A percentile compares a stretch with the other conserved stretches of the same genome.
Evolutionary conservation across 495 filamentous ascomycete genomes (phyloP).

Genomic region (Cairneyella variabilis): DNA sequence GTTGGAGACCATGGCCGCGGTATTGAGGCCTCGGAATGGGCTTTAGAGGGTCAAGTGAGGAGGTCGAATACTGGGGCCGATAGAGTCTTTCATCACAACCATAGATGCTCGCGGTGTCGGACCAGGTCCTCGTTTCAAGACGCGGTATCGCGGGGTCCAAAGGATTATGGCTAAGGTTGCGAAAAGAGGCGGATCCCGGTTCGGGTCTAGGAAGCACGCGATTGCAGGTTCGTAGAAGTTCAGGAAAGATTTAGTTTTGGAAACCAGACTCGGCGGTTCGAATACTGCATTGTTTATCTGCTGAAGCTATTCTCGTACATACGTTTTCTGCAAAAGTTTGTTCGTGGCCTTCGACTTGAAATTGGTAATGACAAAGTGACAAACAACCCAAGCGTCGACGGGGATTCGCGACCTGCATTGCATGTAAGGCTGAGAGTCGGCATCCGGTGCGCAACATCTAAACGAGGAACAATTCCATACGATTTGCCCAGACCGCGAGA

Average conservation of each 20-base stretch:
- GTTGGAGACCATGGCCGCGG: slow-evolving; percentile 26
- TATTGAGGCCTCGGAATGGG: slow-evolving; percentile 9
- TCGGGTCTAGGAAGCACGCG: slow-evolving; percentile 15
- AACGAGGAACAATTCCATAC: not conserved
- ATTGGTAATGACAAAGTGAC: slow-evolving; percentile 26
- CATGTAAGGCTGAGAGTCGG: slow-evolving; percentile 22
- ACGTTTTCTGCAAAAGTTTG: slow-evolving; percentile 1
- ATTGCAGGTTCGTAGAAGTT: not conserved
- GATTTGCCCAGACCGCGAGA: slow-evolving; percentile 5
- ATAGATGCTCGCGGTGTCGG: slow-evolving; percentile 18
- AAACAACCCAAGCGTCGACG: slow-evolving; percentile 24
- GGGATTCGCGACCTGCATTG: slow-evolving; percentile 24
- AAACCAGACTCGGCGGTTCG: slow-evolving; percentile 3
- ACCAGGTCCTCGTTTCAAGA: slow-evolving; percentile 23
- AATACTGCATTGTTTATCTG: slow-evolving; percentile 16
- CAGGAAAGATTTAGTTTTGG: not conserved
- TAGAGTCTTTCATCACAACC: slow-evolving; percentile 23
- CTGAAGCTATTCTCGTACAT: not conserved
- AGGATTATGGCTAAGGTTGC: slow-evolving; percentile 24
- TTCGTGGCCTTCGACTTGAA: slow-evolving; percentile 19
- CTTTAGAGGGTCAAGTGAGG: slow-evolving; percentile 15
- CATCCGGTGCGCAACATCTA: not conserved
- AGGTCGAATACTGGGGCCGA: slow-evolving; percentile 18
- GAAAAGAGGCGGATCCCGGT: slow-evolving; percentile 21
- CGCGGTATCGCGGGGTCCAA: slow-evolving; percentile 24